Evolutionary conservation across 2,329 filamentous ascomycete genomes (phyloP), one percentile per base, ranked within the genome.

Genomic region (Graphiopsis chlorocephala): DNA sequence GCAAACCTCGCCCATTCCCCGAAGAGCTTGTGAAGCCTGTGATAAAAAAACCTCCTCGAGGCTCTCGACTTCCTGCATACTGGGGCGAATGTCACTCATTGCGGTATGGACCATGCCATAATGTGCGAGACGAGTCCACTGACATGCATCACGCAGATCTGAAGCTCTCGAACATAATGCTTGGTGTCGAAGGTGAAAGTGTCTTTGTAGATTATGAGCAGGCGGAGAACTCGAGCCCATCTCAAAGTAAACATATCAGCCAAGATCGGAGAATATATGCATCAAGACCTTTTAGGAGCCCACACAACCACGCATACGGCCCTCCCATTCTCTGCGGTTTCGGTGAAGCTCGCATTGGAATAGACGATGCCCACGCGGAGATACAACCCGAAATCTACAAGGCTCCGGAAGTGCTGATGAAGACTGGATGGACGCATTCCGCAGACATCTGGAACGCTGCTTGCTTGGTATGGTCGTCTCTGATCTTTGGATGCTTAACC

Each of bases 391-490:
- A 58, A 6, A 7, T 23, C 8, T 58, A 58, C 25, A 38, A 45
- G 23, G 33, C 55, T 20, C 55, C 55, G 4, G 55, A 59, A 10
- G 28, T 59, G 1, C 11, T 59, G 3, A 29, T 59, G 56, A 8
- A 48, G 5, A 20, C 29, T 3, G 35, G 26, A 29, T 59, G 56
- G 56, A 25, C 15, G 1, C 26, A 31, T 59, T 28, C 23, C 14
- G 25, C n/a, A 20, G 56, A 59, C 12, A 59, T 59, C 38, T 59
- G 56, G 56, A 59, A 59, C 38, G 38, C 26, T 33, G 56, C 35
- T 15, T 52, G 48, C 25, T 29, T 52, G 26, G 48, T 52, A 52
- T 14, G 20, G 12, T 28, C 47, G 6, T 4, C 47, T 25, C 23
- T 23, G 23, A 50, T 28, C 17, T 35, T 1, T 48, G 20, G 12